Conservation (phyloP, 2,329 filamentous ascomycete genomes). For the Teratosphaeria epicoccoides region DNA sequence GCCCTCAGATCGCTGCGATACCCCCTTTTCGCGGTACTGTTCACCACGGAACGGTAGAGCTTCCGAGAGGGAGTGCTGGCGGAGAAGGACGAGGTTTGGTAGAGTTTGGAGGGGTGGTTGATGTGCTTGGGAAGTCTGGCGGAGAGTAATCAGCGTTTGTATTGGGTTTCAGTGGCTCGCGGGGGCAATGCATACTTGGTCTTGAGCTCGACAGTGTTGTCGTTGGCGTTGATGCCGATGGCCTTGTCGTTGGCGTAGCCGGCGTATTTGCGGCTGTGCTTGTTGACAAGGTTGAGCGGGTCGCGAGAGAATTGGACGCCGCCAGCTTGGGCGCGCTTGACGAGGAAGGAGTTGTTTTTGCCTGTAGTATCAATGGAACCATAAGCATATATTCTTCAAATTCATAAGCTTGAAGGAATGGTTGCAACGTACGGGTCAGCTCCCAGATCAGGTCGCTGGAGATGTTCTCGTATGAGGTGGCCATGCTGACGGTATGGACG, state of each 20-base stretch:
- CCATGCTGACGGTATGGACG: constrained; percentile 39
- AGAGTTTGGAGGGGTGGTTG: constrained; percentile 59
- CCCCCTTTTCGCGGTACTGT: constrained; percentile 66
- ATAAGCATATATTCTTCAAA: constrained; percentile 2
- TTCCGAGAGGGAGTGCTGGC: constrained; percentile 67
- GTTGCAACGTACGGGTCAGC: constrained; percentile 73
- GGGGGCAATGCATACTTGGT: constrained; percentile 66
- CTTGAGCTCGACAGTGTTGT: constrained; percentile 68
- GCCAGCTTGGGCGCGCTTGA: constrained; percentile 73
- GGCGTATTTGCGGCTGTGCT: constrained; percentile 85
- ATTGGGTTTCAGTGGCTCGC: constrained; percentile 59
- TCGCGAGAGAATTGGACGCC: constrained; percentile 88
- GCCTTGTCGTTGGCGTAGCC: constrained; percentile 94
- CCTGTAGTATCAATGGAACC: constrained; percentile 42
- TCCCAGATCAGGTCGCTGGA: constrained; percentile 91
- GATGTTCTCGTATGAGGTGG: constrained; percentile 52
- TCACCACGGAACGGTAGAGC: constrained; percentile 82
- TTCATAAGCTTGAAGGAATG: no score
- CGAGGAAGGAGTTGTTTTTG: constrained; percentile 78
- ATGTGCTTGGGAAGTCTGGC: constrained; percentile 56
- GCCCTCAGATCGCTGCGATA: constrained; percentile 54
- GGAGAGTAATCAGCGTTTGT: constrained; percentile 57
- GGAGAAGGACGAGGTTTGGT: constrained; percentile 58
- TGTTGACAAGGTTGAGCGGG: constrained; percentile 85
- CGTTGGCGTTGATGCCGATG: constrained; percentile 66